Conservation (phyloP, 495 filamentous ascomycete genomes). For the Chlorociboria aeruginascens region DNA sequence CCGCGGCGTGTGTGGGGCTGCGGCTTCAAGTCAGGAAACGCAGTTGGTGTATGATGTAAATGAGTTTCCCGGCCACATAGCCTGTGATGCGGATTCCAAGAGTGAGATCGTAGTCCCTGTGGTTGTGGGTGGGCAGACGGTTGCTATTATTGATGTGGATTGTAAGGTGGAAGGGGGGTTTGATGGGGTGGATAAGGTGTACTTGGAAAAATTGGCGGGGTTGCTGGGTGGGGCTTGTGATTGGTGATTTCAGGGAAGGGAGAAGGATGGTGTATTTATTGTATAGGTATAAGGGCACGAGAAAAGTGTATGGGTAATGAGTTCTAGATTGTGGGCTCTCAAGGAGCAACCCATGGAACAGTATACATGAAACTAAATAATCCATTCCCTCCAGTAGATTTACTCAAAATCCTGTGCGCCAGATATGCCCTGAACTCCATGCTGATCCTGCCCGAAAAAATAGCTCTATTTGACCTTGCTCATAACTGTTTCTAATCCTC, state of each 20-base stretch:
- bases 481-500: constrained; percentile 82
- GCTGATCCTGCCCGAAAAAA: constrained; percentile 4
- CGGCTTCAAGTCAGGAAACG: constrained; percentile 48
- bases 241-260: constrained; percentile 35
- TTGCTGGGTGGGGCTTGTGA: constrained; percentile 59
- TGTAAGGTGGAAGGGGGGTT: constrained; percentile 62
- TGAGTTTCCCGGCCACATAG: constrained; percentile 78
- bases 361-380: no score
- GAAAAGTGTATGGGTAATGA: no score
- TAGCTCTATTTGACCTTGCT: constrained; percentile 59
- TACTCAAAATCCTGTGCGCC: background rate
- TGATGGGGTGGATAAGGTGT: constrained; percentile 57
- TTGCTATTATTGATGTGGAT: constrained; percentile 84
- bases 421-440: constrained; percentile 11
- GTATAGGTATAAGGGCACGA: no score
- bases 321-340: no score
- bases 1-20: constrained; percentile 74
- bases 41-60: constrained; percentile 67
- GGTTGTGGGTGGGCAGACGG: constrained; percentile 32
- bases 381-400: background rate
- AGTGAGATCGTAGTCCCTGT: constrained; percentile 89
- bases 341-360: background rate
- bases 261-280: no score
- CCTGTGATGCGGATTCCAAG: constrained; percentile 69
- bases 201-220: constrained; percentile 56